phyloP scores from a whole-genome alignment of 208 protist genomes.

The Crithidia fasciculata region DNA sequence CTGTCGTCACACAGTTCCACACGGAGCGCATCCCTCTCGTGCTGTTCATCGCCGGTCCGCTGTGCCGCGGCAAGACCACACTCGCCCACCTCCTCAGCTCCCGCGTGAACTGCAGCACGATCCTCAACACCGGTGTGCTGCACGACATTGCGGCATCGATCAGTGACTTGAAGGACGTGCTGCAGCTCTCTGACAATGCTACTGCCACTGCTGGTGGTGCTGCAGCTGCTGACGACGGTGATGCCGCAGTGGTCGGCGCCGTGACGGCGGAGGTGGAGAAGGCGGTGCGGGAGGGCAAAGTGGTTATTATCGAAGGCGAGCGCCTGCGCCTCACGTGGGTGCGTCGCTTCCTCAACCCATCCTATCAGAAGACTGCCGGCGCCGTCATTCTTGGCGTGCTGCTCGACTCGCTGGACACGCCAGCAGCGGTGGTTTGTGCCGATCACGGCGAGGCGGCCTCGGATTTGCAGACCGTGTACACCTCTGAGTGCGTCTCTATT shows the following conservation, averaged over 20 bases:
- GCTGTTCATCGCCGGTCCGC: constrained; percentile 49
- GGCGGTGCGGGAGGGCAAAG: constrained; percentile 46
- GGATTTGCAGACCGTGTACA: constrained; percentile 7
- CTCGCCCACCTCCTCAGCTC: constrained; percentile 45
- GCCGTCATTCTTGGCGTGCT: constrained; percentile 21
- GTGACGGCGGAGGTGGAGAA: constrained; percentile 52
- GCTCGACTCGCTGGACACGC: background rate
- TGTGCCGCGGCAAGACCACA: constrained; percentile 51
- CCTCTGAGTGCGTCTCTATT: constrained; percentile 12
- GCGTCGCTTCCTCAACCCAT: constrained; percentile 22
- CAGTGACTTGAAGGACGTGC: constrained; percentile 12
- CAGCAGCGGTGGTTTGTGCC: background rate
- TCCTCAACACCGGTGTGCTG: constrained; percentile 62
- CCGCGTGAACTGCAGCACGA: constrained; percentile 54
- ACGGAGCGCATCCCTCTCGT: constrained; percentile 54
- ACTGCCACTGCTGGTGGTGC: background rate
- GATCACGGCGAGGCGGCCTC: background rate
- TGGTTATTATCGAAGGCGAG: constrained; percentile 60
- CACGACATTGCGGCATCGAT: constrained; percentile 38
- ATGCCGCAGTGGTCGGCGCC: background rate
- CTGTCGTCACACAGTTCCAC: constrained; percentile 55
- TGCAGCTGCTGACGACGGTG: background rate
- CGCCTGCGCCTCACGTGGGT: constrained; percentile 42
- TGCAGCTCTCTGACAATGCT: background rate
- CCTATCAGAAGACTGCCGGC: constrained; percentile 19